Conservation (phyloP, 2,329 filamentous ascomycete genomes). For the Nigrospora sphaerica region DNA sequence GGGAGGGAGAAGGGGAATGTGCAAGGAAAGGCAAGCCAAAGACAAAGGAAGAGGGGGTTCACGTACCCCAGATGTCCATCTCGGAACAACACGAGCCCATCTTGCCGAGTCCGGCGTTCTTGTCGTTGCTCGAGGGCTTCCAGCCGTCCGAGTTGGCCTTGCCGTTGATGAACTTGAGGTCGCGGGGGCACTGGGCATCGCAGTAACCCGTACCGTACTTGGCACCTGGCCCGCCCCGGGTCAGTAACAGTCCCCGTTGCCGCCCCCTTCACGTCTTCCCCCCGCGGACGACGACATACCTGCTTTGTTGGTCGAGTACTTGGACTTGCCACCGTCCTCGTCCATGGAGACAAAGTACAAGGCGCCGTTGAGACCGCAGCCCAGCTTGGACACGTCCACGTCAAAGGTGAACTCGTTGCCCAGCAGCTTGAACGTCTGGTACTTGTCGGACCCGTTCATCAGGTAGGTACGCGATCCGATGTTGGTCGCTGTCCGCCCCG, state of each 20-base stretch:
- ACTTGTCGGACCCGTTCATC: slow-evolving; percentile 44
- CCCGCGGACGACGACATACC: slow-evolving; percentile 26
- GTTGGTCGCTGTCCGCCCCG: slow-evolving; percentile 17
- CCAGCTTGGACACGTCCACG: slow-evolving; percentile 53
- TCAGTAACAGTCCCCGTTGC: slow-evolving; percentile 26
- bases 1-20: too few species aligned
- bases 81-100: slow-evolving; percentile 49
- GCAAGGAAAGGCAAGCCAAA: too few species aligned
- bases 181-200: slow-evolving; percentile 36
- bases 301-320: slow-evolving; percentile 36
- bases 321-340: slow-evolving; percentile 40
- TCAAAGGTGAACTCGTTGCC: slow-evolving; percentile 58
- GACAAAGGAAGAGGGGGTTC: too few species aligned
- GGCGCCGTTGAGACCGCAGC: slow-evolving; percentile 56
- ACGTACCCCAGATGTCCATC: slow-evolving; percentile 48
- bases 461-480: slow-evolving; percentile 47
- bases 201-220: slow-evolving; percentile 52
- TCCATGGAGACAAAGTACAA: slow-evolving; percentile 52
- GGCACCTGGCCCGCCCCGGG: slow-evolving; percentile 22
- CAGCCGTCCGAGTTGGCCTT: slow-evolving; percentile 37
- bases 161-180: slow-evolving; percentile 46
- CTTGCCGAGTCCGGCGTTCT: slow-evolving; percentile 39
- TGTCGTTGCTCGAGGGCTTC: slow-evolving; percentile 37
- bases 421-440: slow-evolving; percentile 49
- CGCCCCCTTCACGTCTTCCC: neutral